Evolutionary conservation across 176 grass and related monocot genomes (phyloP).

Genomic region (Avena sativa): DNA sequence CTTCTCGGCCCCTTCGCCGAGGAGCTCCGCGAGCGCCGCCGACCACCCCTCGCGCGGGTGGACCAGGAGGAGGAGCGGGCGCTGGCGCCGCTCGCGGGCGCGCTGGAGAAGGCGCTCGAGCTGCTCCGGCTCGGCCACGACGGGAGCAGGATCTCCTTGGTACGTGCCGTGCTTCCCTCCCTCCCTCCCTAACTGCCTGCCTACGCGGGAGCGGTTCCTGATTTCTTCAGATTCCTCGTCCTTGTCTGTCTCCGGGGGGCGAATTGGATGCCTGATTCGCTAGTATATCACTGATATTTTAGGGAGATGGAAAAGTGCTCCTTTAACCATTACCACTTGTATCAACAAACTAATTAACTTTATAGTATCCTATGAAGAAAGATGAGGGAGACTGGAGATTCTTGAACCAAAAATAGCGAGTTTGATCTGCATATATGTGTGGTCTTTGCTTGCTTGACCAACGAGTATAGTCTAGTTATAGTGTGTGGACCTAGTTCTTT

Average conservation of each 20-base stretch:
- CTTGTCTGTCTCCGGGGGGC: background rate
- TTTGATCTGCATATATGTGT: constrained; percentile 4
- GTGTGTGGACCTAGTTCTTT: background rate
- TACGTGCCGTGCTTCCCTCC: constrained; percentile 23
- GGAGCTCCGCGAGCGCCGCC: constrained; percentile 67
- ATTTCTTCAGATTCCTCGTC: background rate
- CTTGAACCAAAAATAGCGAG: background rate
- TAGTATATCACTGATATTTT: background rate
- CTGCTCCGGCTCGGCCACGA: constrained; percentile 66
- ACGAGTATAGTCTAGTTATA: background rate
- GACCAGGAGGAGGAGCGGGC: constrained; percentile 30
- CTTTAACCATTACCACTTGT: background rate
- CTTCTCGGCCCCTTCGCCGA: constrained; percentile 82
- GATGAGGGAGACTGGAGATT: background rate
- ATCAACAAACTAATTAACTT: background rate
- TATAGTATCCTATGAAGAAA: constrained; percentile 3
- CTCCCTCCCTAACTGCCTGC: background rate
- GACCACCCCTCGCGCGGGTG: background rate
- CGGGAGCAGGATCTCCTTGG: constrained; percentile 85
- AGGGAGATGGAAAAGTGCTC: background rate
- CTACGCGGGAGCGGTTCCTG: background rate
- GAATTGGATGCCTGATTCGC: background rate
- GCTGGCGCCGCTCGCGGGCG: constrained; percentile 56
- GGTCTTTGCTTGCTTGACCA: background rate
- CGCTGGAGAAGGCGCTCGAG: constrained; percentile 57